Base-by-base conservation (phyloP, 257 asterid species). In the Nicotiana obtusifolia region DNA sequence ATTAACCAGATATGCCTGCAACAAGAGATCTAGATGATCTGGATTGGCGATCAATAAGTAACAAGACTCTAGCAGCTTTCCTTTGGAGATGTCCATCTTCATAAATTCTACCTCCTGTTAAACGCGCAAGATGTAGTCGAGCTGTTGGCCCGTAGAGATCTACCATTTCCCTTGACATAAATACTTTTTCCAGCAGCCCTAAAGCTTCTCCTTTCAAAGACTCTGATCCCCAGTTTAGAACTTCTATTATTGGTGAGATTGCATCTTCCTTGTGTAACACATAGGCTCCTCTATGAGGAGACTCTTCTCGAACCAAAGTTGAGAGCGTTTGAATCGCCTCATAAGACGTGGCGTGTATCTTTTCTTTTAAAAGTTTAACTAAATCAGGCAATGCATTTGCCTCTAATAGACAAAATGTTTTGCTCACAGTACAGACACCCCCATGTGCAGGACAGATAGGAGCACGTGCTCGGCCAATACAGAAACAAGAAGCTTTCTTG, bases 271-370 rank as follows among this genome's bases (percentile, higher is more conserved):
- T 89, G 10, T 90, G 92, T 73, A 91, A 84, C 15, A 90, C 92
- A 13, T 78, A 67, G 7, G 92, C 91, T 24, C 95, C 95, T 77
- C 83, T 79, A 20, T 88, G 89, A 57, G 95, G 92, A 13, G 87
- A 85, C 7, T 91, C 95, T 88, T 91, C 95, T 4, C 41, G 86
- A 17, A 91, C 95, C 26, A 91, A 85, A 13, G 95, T 91, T 2
- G 93, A 90, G n/a, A 91, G 90, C 1, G 95, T 90, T 57, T 87
- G 95, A 35, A 91, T 91, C 10, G 91, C 95, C 80, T 91, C 95
- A 24, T 87, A 90, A 57, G 95, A 89, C 2, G 93, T 87, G 56
- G 89, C 93, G 5, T 91, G 91, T 59, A 87, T 88, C 47, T 85
- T 88, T 59, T 68, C 89, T 24, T 20, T 85, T 33, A 91, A n/a